Base-by-base conservation (phyloP, 495 filamentous ascomycete genomes). In the Aspergillus bridgeri region DNA sequence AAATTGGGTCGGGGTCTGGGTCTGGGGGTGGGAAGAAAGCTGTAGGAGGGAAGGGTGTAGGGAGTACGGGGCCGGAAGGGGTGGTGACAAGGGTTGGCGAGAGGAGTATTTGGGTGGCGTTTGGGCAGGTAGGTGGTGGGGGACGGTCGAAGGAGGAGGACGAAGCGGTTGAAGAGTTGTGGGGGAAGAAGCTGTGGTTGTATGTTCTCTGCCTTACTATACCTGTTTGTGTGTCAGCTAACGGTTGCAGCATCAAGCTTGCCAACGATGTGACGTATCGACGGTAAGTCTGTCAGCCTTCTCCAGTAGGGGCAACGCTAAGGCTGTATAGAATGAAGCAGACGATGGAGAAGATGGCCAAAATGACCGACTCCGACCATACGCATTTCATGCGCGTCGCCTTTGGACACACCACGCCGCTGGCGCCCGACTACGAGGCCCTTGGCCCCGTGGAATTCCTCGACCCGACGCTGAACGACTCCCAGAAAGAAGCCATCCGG, bases 241-340 rank as follows among this genome's bases (percentile, higher is more conserved):
- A 27, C 15, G 54, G 15, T 54, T 56, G 45, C 61, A 87, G 84
- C 45, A 86, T 98, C 20, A 98, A 98, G 77, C 75, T 98, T 65
- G 91, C 94, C 17, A 96, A 98, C 72, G 95, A 98, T 75, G 87
- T 96, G 61, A 96, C 92, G 42, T 92, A 88, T 73, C 83, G 88
- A 73, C 79, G 91, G 87, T 90, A 76, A 60, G 70, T 42, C 18
- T 48, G 17, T 20, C 42, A 45, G 17, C 6, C 29, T 22, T 25
- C 17, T 25, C n/a, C 9, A 29, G 24, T 42, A n/a, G n/a, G 13
- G 5, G 13, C 47, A 42, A 62, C 27, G 59, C 33, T 38, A 38
- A 38, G 42, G n/a, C 48, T n/a, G 20, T 54, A n/a, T 29, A 89
- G 91, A 63, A 96, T 99, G 89, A 92, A 88, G 57, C 86, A 89